These are phyloP conservation scores for Eucalyptus decipiens DNA, from an alignment of 345 rosid species.

Conservation along the genomic window DNA sequence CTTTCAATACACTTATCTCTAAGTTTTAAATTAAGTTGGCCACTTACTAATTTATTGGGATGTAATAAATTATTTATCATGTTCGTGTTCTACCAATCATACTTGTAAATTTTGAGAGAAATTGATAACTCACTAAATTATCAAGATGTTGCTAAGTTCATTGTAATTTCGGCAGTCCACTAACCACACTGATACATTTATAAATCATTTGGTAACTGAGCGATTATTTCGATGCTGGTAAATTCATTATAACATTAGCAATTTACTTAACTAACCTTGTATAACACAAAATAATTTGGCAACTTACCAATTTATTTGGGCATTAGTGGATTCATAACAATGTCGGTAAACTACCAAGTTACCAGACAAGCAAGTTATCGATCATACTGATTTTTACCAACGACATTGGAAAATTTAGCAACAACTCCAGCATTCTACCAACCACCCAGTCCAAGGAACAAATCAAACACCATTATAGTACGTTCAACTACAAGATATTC, in stretches of 20 bases:
- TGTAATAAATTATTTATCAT: no score
- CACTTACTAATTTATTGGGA: neutral
- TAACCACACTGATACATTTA: neutral
- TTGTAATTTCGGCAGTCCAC: neutral
- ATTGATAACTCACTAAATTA: neutral
- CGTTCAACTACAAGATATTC: neutral
- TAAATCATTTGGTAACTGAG: no score
- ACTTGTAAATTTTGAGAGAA: neutral
- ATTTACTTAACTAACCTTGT: neutral
- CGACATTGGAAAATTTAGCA: neutral
- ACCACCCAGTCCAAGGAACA: neutral
- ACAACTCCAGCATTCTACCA: neutral
- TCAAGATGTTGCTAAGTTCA: neutral
- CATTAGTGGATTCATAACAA: neutral
- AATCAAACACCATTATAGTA: neutral
- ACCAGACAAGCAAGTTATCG: neutral
- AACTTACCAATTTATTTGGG: neutral
- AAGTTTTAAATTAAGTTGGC: neutral
- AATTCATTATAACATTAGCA: neutral
- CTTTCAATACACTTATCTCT: no score
- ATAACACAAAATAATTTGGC: neutral
- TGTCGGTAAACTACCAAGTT: neutral
- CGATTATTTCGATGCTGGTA: no score
- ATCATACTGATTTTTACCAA: neutral
- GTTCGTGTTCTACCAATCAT: neutral